Conservation (phyloP, 306 rosid genomes). For the Rosa persica region DNA sequence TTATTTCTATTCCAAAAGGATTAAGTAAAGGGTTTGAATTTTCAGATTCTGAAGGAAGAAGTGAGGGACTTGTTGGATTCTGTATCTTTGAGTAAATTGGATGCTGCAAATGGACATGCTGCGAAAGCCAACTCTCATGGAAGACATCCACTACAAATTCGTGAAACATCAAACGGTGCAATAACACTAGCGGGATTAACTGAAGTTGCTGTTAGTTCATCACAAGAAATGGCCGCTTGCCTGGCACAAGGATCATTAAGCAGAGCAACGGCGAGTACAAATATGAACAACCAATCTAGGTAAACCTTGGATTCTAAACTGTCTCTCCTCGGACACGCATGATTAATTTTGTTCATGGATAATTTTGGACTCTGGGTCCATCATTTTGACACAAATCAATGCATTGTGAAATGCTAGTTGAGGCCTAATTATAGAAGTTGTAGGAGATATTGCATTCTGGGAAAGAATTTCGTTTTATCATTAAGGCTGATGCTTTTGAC, state of each 20-base stretch:
- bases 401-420: background rate
- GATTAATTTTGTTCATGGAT: slow-evolving; percentile 1
- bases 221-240: slow-evolving; percentile 72
- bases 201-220: slow-evolving; percentile 64
- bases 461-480: background rate
- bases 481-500: background rate
- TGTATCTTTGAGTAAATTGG: slow-evolving; percentile 52
- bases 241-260: slow-evolving; percentile 75
- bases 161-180: slow-evolving; percentile 72
- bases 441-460: background rate
- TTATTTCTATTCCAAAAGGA: background rate
- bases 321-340: slow-evolving; percentile 19
- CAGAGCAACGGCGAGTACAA: slow-evolving; percentile 87
- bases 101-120: slow-evolving; percentile 52
- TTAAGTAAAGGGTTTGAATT: slow-evolving; percentile 36
- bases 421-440: slow-evolving; percentile 3
- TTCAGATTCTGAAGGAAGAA: slow-evolving; percentile 80
- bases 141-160: slow-evolving; percentile 64
- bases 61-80: slow-evolving; percentile 74
- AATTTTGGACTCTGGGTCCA: slow-evolving; percentile 12
- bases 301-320: slow-evolving; percentile 25
- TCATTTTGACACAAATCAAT: background rate
- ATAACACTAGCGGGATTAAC: slow-evolving; percentile 74
- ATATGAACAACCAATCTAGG: slow-evolving; percentile 92
- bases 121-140: slow-evolving; percentile 54